Evolutionary conservation across 805 yeast species (phyloP), one percentile per base, ranked within the genome.

Genomic region (Cephaloascus albidus): DNA sequence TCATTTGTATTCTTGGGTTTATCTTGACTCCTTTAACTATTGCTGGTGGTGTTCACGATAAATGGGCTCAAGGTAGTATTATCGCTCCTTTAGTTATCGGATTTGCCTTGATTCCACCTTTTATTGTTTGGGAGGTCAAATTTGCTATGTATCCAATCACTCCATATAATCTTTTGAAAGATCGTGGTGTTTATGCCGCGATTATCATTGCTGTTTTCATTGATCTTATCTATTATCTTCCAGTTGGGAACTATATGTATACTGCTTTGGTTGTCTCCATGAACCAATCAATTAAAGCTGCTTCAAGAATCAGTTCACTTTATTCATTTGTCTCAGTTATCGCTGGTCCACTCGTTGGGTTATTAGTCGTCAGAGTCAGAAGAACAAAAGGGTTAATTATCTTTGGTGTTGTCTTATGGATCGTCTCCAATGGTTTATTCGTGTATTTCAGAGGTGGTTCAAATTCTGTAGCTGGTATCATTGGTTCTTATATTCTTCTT

Each of bases 131-230:
- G 79, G 93, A 84, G 55, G 43, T 54, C 20, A 66, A 63, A 43
- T 63, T 61, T 43, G 76, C 88, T 16, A 61, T 54, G 37, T 65
- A 71, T 50, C 93, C 94, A n/a, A 53, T 85, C 34, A 57, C 76
- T 16, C 90, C 93, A 16, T 62, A 64, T 46, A 56, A 63, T 12
- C 63, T 81, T 44, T 53, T 84, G 51, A 74, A 65, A 42, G 85
- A 84, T 55, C 73, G 87, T 47, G 85, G 83, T 44, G 79, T 83
- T 26, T 80, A 85, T 82, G 63, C 85, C 12, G 83, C 89, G n/a
- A 51, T 81, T 42, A 51, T 65, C 23, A 68, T 81, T 44, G 81
- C 76, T 3, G 57, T 80, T 41, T 58, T 81, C 44, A 64, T 80
- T 43, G 73, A 80, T 58, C 70, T 78, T 51, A 63, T 78, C 39